Conservation (phyloP, 2,329 filamentous ascomycete species). For the Orbilia javanica region DNA sequence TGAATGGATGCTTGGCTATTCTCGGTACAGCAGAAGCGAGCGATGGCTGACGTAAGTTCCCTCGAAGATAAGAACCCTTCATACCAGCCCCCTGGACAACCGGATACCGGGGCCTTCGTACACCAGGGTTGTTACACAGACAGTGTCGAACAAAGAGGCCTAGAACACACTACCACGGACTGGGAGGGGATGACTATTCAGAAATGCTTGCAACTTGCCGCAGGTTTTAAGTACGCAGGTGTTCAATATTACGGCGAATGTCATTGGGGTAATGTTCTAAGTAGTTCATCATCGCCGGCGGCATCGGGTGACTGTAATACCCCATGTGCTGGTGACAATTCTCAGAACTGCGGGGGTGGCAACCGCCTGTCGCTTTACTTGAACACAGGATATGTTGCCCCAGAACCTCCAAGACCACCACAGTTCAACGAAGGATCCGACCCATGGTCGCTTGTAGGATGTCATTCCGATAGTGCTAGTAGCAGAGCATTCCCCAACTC, state of each 20-base stretch:
- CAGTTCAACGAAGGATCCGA: conserved; percentile 12
- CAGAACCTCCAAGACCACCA: not conserved
- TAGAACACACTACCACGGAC: conserved; percentile 35
- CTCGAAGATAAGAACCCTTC: conserved; percentile 25
- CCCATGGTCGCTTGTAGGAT: conserved; percentile 19
- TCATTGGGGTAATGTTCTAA: conserved; percentile 64
- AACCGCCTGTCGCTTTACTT: conserved; percentile 16
- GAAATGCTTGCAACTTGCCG: conserved; percentile 60
- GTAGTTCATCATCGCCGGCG: conserved; percentile 1
- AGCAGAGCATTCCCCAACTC: conserved; percentile 2
- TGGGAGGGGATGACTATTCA: conserved; percentile 24
- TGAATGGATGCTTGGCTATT: not conserved
- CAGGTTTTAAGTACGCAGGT: conserved; percentile 64
- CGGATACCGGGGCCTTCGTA: conserved; percentile 12
- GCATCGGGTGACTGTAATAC: conserved; percentile 32
- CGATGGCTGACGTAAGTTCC: too few relatives aligned
- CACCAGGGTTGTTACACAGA: conserved; percentile 40
- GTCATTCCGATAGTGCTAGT: not conserved
- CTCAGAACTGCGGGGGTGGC: conserved; percentile 33
- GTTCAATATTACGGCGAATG: conserved; percentile 65
- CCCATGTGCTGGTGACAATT: conserved; percentile 14
- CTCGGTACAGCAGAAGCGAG: too few relatives aligned
- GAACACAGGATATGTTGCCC: not conserved
- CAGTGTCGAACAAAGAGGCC: conserved; percentile 5
- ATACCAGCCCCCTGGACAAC: conserved; percentile 2